Evolutionary conservation across 2,329 filamentous ascomycete genomes (phyloP), one percentile per base, ranked within the genome.

Genomic region (Fusarium continuum): DNA sequence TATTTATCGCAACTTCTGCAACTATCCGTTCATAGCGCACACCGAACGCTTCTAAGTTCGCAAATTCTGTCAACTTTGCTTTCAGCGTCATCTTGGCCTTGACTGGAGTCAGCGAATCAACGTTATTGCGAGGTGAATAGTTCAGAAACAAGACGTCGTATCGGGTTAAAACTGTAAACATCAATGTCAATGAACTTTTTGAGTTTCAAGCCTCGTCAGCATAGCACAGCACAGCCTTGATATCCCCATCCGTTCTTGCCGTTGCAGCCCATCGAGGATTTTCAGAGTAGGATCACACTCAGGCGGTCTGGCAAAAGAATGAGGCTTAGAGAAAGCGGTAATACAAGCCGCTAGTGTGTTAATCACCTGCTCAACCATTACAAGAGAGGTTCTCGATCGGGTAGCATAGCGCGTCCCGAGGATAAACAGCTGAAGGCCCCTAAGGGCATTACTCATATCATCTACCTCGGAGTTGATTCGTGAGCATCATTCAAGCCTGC

Each of bases 331-430:
- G 28, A 61, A 58, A 6, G 54, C 58, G 6, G 28, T 54, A 8
- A 49, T 43, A 16, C 53, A 58, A 3, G 53, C 57, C 6, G 57
- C 47, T 8, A 58, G 19, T 5, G 48, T 54, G 8, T 28, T 48
- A 10, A 58, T 54, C 10, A 61, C 54, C n/a, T 61, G 57, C 11
- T 49, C 48, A 26, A 58, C 57, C 57, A 57, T 46, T 16, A 58
- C 49, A n/a, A 58, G 47, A 8, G 53, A 52, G 5, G 43, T 58
- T 13, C 57, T 28, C 5, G 54, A 53, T 17, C 22, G 23, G 16
- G 31, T n/a, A 16, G 47, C 43, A 26, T 43, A 20, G 3, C 20
- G 31, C 4, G 36, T 25, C 1, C 47, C 47, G 6, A 53, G 8
- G 9, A 53, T 43, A 19, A 32, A 50, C 3, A 50, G 11, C 10